phyloP scores from a whole-genome alignment of 352 stramenopile species.

The Thraustochytrium sp. region DNA sequence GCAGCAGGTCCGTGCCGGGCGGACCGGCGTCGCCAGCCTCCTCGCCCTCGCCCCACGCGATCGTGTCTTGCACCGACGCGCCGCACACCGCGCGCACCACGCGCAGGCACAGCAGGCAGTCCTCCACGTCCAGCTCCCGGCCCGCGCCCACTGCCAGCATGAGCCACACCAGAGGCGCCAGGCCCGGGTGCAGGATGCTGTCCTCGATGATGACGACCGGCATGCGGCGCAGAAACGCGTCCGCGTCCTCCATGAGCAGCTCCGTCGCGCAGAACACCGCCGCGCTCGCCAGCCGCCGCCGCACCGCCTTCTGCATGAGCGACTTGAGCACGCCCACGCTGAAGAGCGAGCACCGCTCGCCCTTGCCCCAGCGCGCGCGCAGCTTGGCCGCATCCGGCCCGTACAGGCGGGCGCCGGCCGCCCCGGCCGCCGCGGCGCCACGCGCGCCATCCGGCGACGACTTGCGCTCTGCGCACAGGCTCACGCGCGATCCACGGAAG shows the following conservation, averaged over 20 bases:
- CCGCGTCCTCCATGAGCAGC: slow-evolving; percentile 52
- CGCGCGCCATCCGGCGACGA: too few species aligned
- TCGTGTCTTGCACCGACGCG: background rate
- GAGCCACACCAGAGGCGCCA: slow-evolving; percentile 60
- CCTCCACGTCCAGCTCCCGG: background rate
- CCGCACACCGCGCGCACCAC: background rate
- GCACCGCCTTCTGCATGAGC: slow-evolving; percentile 64
- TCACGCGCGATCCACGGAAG: background rate
- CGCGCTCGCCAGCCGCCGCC: slow-evolving; percentile 55
- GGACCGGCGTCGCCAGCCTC: background rate
- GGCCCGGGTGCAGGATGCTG: slow-evolving; percentile 59
- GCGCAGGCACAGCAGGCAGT: slow-evolving; percentile 29
- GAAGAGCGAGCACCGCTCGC: slow-evolving; percentile 1
- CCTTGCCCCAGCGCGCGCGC: background rate
- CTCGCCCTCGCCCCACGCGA: background rate
- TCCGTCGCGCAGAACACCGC: slow-evolving; percentile 61
- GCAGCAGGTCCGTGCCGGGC: background rate
- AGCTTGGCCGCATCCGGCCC: background rate
- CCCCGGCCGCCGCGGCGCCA: background rate
- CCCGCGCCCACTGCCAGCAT: slow-evolving; percentile 61
- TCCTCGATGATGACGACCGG: slow-evolving; percentile 67
- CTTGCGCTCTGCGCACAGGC: background rate
- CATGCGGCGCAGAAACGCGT: slow-evolving; percentile 51
- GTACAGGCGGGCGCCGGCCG: background rate
- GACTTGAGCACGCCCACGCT: slow-evolving; percentile 61